These are phyloP conservation scores for Penicillium sp. DNA, from an alignment of 2,329 filamentous ascomycete species.

Conservation along the genomic window DNA sequence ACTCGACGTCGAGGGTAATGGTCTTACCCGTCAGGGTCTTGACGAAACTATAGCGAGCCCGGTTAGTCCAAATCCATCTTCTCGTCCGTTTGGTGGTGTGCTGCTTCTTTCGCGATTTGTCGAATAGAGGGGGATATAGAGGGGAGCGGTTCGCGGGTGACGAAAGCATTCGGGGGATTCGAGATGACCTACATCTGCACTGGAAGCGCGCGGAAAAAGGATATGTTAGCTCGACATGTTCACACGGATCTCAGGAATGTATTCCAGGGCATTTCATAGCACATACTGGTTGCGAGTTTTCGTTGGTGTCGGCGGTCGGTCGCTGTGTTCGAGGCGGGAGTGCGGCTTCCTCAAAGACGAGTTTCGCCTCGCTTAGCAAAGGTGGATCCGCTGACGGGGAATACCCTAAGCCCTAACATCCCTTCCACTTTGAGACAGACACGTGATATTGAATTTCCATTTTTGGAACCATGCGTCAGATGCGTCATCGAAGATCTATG, in stretches of 20 bases:
- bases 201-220: slow-evolving; percentile 49
- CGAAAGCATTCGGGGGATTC: slow-evolving; percentile 30
- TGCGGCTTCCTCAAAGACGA: too few relatives aligned
- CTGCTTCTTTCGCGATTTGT: slow-evolving; percentile 1
- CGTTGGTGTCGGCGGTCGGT: slow-evolving; percentile 49
- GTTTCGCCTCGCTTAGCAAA: slow-evolving; percentile 52
- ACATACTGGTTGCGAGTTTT: slow-evolving; percentile 55
- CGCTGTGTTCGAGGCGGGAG: slow-evolving; percentile 43
- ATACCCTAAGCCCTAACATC: slow-evolving; percentile 48
- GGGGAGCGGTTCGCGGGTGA: slow-evolving; percentile 28
- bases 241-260: slow-evolving; percentile 16
- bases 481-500: slow-evolving; percentile 3
- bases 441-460: slow-evolving; percentile 16
- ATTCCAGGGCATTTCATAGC: slow-evolving; percentile 16
- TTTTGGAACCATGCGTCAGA: slow-evolving; percentile 10
- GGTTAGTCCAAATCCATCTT: slow-evolving; percentile 30
- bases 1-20: slow-evolving; percentile 99
- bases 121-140: background rate
- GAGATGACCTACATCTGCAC: slow-evolving; percentile 83
- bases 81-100: slow-evolving; percentile 21
- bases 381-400: slow-evolving; percentile 33
- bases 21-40: slow-evolving; percentile 99
- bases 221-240: slow-evolving; percentile 52
- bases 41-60: slow-evolving; percentile 76
- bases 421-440: slow-evolving; percentile 15